phyloP scores from a whole-genome alignment of 805 yeast genomes.

The Candida coquimbonensis region DNA sequence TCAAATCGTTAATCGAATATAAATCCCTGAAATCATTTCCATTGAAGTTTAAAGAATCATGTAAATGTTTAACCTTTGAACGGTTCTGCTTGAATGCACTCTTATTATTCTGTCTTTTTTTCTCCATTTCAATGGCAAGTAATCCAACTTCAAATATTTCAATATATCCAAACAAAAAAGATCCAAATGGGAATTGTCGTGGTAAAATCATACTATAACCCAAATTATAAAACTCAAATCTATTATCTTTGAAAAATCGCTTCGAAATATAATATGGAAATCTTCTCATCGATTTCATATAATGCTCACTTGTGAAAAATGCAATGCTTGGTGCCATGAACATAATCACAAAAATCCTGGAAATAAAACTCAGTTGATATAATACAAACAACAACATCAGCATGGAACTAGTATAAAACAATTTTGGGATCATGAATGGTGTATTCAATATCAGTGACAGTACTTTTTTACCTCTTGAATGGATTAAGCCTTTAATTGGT shows the following conservation, averaged over 20 bases:
- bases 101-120: neutral
- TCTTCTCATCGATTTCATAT: conserved; percentile 2
- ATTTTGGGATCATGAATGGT: conserved; percentile 1
- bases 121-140: conserved; percentile 7
- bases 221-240: conserved; percentile 2
- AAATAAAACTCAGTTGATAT: neutral
- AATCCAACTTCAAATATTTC: conserved; percentile 7
- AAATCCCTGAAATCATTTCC: neutral
- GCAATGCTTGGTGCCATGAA: conserved; percentile 2
- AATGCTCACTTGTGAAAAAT: neutral
- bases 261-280: conserved; percentile 5
- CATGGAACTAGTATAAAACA: neutral
- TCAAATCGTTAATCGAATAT: neutral
- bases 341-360: neutral
- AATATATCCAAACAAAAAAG: conserved; percentile 5
- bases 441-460: neutral
- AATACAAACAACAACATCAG: neutral
- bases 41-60: too few species aligned
- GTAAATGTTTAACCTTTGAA: too few species aligned
- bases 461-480: conserved; percentile 2
- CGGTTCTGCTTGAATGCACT: neutral
- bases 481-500: conserved; percentile 3
- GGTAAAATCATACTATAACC: conserved; percentile 5
- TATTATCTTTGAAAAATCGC: conserved; percentile 1
- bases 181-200: conserved; percentile 3